Percentiles rank a stretch among this genome's conserved stretches.
phyloP scores from a whole-genome alignment of 768 basidiomycete species.

The Royoungia palumana region DNA sequence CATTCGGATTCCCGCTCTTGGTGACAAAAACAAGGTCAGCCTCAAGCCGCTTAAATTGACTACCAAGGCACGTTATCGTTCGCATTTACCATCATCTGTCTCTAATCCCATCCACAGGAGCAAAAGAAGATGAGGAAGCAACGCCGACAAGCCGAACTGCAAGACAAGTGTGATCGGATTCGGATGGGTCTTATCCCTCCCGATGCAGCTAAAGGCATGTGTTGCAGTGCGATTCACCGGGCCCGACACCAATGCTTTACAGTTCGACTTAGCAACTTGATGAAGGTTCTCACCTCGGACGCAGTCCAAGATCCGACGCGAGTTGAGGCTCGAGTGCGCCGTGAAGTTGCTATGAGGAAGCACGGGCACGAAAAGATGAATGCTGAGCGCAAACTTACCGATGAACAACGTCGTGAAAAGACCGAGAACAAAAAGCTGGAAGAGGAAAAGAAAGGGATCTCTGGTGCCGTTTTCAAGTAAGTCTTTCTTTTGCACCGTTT shows the following conservation, averaged over 20 bases:
- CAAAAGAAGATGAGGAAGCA: conserved; percentile 97
- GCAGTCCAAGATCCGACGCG: conserved; percentile 97
- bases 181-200: conserved; percentile 96
- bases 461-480: conserved; percentile 88
- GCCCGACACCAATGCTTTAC: background rate
- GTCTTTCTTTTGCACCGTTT: conserved; percentile 30
- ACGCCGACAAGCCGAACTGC: conserved; percentile 78
- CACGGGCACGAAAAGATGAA: conserved; percentile 94
- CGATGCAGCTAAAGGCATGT: conserved; percentile 87
- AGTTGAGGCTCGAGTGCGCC: conserved; percentile 90
- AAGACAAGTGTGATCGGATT: conserved; percentile 93
- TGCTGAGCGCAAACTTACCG: conserved; percentile 83
- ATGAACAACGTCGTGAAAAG: conserved; percentile 88
- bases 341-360: conserved; percentile 89
- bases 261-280: conserved; percentile 94
- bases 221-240: no score
- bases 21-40: conserved; percentile 76
- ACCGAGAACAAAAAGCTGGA: conserved; percentile 79
- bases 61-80: conserved; percentile 55
- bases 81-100: background rate
- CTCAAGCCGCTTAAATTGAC: conserved; percentile 89
- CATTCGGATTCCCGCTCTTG: conserved; percentile 90
- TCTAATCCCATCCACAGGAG: conserved; percentile 45
- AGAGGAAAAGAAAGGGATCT: conserved; percentile 82
- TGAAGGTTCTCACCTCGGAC: conserved; percentile 96